Conservation (phyloP, 1,284 basidiomycete genomes). For the Peniophora sp. region DNA sequence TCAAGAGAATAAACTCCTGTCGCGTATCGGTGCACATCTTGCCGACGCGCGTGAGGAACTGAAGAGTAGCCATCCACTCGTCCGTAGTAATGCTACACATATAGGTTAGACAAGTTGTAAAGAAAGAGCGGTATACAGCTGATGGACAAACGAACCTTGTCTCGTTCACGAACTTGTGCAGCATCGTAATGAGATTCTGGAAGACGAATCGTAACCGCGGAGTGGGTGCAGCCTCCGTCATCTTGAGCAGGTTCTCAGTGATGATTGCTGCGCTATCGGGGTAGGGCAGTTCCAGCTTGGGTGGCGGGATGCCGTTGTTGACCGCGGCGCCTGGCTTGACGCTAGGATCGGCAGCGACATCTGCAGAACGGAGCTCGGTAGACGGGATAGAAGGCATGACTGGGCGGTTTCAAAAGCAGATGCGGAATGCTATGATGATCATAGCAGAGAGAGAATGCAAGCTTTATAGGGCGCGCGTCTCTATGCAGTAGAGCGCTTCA, state of each 20-base stretch:
- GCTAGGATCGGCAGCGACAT: not conserved
- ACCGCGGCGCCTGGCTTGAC: not conserved
- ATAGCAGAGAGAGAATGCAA: too few relatives aligned
- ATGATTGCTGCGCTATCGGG: constrained; percentile 47
- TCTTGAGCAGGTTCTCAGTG: constrained; percentile 45
- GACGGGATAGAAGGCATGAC: too few relatives aligned
- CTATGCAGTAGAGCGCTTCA: too few relatives aligned
- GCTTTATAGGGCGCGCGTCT: too few relatives aligned
- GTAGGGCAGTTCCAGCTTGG: constrained; percentile 23
- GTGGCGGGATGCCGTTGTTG: constrained; percentile 22
- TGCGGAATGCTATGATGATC: too few relatives aligned
- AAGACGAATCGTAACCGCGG: constrained; percentile 42
- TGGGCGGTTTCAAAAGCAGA: too few relatives aligned
- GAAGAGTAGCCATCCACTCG: constrained; percentile 78
- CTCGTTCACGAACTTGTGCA: constrained; percentile 70
- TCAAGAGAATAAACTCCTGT: constrained; percentile 82
- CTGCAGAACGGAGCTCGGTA: too few relatives aligned
- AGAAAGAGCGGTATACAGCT: not conserved
- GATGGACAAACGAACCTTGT: constrained; percentile 32
- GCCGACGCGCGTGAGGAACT: constrained; percentile 71
- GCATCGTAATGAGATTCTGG: constrained; percentile 44
- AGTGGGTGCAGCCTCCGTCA: constrained; percentile 35
- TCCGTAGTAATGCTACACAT: constrained; percentile 57
- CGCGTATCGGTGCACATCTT: constrained; percentile 67
- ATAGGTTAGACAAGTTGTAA: too few relatives aligned